Evolutionary conservation across 1,284 basidiomycete species (phyloP), one percentile per base, ranked within the genome.

Genomic region (Apiotrichum sp.): DNA sequence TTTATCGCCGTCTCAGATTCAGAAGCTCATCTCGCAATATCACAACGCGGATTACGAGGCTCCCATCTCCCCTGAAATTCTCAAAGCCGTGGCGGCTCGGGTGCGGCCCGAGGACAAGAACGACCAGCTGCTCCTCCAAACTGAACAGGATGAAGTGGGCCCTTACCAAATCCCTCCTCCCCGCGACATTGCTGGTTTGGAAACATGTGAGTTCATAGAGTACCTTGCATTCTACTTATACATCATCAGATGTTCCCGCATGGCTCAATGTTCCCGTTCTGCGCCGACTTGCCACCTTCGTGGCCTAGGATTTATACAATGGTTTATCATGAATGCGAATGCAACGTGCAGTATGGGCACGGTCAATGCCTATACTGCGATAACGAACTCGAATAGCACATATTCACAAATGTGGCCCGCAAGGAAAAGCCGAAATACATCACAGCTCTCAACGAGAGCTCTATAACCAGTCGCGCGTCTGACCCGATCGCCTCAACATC

Each of bases 1-100:
- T 87, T 81, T 99, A 52, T 98, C 93, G 58, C 96, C 96, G 0
- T 95, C 95, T 72, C 96, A 99, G 77, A 98, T 99, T 67, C 96
- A 98, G 79, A 89, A 95, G 70, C 91, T 97, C 83, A 96, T 95
- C 78, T 88, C 88, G 58, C 93, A 96, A 77, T 98, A 98, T 80
- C 95, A 96, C 70, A 93, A 96, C 58, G 96, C 96, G 47, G 96
- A 98, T 78, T 68, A 67, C 35, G 73, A 96, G 87, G 92, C 89
- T 64, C 93, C 93, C 5, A 95, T 98, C 66, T 93, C 93, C 0
- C 89, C 91, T 35, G 93, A 98, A 77, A 97, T 98, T 58, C 80
- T 98, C 47, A 87, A 89, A 56, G 89, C 96, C n/a, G 93, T 98
- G 46, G 91, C 93, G 41, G 89, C 91, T 41, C 84, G 93, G 53